These are phyloP conservation scores for Sarcodon sp. DNA, from an alignment of 768 basidiomycete genomes.

Conservation along the genomic window DNA sequence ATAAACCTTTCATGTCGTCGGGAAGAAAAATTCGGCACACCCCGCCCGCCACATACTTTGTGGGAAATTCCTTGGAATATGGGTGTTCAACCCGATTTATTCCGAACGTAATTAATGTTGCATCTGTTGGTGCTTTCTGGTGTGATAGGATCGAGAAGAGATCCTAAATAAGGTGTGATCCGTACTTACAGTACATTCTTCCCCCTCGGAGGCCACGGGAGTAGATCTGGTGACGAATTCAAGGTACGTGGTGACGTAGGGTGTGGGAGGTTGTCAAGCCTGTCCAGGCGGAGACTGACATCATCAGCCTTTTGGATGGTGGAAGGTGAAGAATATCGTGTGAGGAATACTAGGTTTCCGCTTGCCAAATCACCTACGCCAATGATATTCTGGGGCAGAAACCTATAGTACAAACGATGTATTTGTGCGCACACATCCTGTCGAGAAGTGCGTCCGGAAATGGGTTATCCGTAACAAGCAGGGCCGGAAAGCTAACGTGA, in stretches of 20 bases:
- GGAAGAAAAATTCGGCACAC: constrained; percentile 20
- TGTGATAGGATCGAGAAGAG: not conserved
- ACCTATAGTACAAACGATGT: constrained; percentile 42
- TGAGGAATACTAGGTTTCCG: constrained; percentile 49
- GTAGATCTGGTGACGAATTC: constrained; percentile 17
- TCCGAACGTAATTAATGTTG: too few relatives aligned
- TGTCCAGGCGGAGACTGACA: constrained; percentile 46
- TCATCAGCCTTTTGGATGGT: constrained; percentile 34
- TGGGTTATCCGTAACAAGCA: constrained; percentile 28
- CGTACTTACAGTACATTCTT: not conserved
- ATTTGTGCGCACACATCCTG: constrained; percentile 53
- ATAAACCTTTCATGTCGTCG: constrained; percentile 7
- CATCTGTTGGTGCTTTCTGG: constrained; percentile 7
- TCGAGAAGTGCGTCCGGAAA: constrained; percentile 67
- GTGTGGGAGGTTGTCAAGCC: constrained; percentile 32
- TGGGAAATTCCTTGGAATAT: constrained; percentile 18
- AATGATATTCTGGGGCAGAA: constrained; percentile 44
- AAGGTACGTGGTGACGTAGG: constrained; percentile 22
- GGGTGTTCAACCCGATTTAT: too few relatives aligned
- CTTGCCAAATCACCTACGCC: constrained; percentile 63
- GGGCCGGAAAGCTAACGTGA: too few relatives aligned
- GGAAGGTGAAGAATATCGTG: constrained; percentile 26
- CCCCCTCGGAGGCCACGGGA: not conserved
- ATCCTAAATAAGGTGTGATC: constrained; percentile 2
- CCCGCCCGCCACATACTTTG: constrained; percentile 17